A percentile compares a stretch with the other conserved stretches of the same genome.
Evolutionary conservation across 495 filamentous ascomycete genomes (phyloP).

Genomic region (Trichoderma gamsii): DNA sequence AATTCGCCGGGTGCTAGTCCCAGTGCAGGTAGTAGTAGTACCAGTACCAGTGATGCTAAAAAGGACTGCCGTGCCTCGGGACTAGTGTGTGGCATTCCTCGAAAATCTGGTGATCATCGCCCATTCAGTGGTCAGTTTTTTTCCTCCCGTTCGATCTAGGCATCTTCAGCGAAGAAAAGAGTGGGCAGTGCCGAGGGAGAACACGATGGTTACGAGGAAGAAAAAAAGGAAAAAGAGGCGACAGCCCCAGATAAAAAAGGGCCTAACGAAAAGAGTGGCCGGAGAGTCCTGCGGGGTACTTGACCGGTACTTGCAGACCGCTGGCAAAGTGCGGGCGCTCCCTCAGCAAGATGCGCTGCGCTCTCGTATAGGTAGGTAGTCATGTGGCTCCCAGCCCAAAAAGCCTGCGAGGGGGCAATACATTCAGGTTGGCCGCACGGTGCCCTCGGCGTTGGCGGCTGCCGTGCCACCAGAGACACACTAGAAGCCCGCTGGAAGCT

Average conservation of each 20-base stretch:
- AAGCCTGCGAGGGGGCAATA: neutral
- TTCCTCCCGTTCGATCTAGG: neutral
- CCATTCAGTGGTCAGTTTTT: neutral
- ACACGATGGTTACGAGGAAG: neutral
- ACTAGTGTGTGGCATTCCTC: neutral
- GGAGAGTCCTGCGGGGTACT: neutral
- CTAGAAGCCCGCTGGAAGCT: conserved; percentile 10
- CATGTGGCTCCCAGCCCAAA: neutral
- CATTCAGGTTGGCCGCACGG: neutral
- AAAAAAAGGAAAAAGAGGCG: neutral
- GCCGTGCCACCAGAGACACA: neutral
- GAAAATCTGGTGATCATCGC: neutral
- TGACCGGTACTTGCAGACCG: neutral
- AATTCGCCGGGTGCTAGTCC: no score
- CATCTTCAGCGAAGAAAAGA: neutral
- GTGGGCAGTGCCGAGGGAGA: neutral
- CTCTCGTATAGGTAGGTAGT: neutral
- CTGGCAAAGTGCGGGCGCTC: neutral
- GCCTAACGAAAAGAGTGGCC: neutral
- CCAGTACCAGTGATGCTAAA: neutral
- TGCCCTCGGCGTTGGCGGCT: neutral
- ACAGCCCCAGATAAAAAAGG: neutral
- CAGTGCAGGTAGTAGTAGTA: no score
- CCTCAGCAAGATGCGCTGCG: neutral
- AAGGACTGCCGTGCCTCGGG: neutral